phyloP scores from a whole-genome alignment of 345 rosid species.

The Theobroma cacao region DNA sequence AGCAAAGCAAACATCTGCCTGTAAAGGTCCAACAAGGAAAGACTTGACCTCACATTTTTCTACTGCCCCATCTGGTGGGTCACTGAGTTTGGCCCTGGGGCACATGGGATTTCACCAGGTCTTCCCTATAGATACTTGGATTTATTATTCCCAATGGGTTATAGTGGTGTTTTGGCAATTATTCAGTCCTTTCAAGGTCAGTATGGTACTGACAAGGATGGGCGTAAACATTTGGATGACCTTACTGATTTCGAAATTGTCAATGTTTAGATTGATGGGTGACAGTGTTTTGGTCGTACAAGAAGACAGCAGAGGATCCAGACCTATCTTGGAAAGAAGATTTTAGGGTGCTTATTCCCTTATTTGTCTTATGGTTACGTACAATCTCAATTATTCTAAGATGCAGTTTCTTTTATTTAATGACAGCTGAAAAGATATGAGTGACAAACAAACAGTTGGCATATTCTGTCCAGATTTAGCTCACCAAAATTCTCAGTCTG shows the following conservation, averaged over 20 bases:
- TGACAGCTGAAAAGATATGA: slow-evolving; percentile 2
- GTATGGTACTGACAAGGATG: not conserved
- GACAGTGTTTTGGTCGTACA: slow-evolving; percentile 20
- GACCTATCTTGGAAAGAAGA: slow-evolving; percentile 21
- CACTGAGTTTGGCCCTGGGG: not conserved
- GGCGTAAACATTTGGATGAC: slow-evolving; percentile 9
- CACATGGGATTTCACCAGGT: not conserved
- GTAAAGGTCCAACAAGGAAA: not conserved
- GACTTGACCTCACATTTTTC: not conserved
- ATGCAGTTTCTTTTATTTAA: not conserved
- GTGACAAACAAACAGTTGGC: slow-evolving; percentile 20
- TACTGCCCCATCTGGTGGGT: not conserved
- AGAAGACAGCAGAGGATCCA: slow-evolving; percentile 26
- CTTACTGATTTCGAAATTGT: slow-evolving; percentile 1
- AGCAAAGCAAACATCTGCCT: not conserved
- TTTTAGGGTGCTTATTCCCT: slow-evolving; percentile 18
- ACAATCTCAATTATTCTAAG: slow-evolving; percentile 15
- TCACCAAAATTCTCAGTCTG: slow-evolving; percentile 2
- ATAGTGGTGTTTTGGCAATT: slow-evolving; percentile 6
- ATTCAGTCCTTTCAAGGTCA: slow-evolving; percentile 5
- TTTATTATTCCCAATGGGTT: not conserved
- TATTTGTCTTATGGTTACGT: slow-evolving; percentile 2
- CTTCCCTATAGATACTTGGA: not conserved
- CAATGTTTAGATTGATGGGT: slow-evolving; percentile 8
- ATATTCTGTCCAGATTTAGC: slow-evolving; percentile 17